Conservation (phyloP, 2,329 filamentous ascomycete genomes). For the Graphium sp. region DNA sequence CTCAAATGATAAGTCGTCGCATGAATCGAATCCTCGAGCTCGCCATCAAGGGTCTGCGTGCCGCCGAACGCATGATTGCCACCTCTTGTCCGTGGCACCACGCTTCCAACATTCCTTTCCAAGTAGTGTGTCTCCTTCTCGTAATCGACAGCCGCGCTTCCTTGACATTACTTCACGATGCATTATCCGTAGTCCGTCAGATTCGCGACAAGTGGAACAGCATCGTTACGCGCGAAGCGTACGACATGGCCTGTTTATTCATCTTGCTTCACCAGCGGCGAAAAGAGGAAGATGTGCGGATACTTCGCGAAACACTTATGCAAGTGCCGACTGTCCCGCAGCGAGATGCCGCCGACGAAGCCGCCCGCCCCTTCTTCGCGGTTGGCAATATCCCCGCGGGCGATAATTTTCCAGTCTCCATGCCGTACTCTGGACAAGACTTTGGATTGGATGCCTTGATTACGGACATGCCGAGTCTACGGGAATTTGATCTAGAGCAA, state of each 20-base stretch:
- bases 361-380: not conserved
- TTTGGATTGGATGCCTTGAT: slow-evolving; percentile 22
- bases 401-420: slow-evolving; percentile 4
- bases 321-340: slow-evolving; percentile 13
- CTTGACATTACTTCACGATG: slow-evolving; percentile 27
- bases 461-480: slow-evolving; percentile 23
- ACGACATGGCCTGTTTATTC: slow-evolving; percentile 35
- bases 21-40: slow-evolving; percentile 29
- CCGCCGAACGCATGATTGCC: slow-evolving; percentile 26
- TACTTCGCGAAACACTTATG: slow-evolving; percentile 19
- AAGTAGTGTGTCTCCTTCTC: slow-evolving; percentile 36
- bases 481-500: slow-evolving; percentile 24
- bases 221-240: slow-evolving; percentile 29
- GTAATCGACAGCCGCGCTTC: slow-evolving; percentile 34
- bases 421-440: slow-evolving; percentile 12
- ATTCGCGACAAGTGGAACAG: slow-evolving; percentile 25
- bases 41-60: slow-evolving; percentile 23
- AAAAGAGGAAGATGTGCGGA: slow-evolving; percentile 24
- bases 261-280: slow-evolving; percentile 31
- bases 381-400: too few species aligned
- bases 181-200: slow-evolving; percentile 27
- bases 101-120: slow-evolving; percentile 41
- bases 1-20: slow-evolving; percentile 21
- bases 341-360: not conserved
- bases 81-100: slow-evolving; percentile 37